Evolutionary conservation across 768 basidiomycete genomes (phyloP).

Genomic region (Xerocomellus amylosporus): DNA sequence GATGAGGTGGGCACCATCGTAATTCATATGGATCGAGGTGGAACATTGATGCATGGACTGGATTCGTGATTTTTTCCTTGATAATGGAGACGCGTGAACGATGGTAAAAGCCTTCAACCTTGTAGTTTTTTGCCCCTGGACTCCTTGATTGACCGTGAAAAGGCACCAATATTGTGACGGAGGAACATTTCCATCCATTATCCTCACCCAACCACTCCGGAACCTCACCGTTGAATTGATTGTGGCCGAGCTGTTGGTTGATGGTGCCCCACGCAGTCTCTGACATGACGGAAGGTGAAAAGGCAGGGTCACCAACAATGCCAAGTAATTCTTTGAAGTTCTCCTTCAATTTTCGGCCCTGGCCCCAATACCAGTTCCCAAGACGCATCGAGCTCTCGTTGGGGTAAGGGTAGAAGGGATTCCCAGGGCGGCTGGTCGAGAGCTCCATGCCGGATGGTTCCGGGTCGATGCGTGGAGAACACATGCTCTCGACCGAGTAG

Average conservation of each 20-base stretch:
- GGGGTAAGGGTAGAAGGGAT: not conserved
- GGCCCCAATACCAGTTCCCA: not conserved
- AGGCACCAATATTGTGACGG: not conserved
- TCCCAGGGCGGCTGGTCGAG: too few relatives aligned
- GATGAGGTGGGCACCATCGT: not conserved
- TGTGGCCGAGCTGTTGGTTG: not conserved
- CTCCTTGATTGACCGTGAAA: not conserved
- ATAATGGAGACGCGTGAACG: not conserved
- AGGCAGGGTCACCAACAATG: not conserved
- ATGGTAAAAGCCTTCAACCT: not conserved
- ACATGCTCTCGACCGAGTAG: too few relatives aligned
- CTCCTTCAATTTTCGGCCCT: not conserved
- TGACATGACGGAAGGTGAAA: not conserved
- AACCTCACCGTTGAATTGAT: not conserved
- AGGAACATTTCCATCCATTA: not conserved
- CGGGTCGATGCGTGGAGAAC: too few relatives aligned
- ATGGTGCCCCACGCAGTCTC: not conserved
- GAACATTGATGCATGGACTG: not conserved
- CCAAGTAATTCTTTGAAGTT: not conserved
- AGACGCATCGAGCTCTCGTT: not conserved
- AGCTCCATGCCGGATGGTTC: too few relatives aligned
- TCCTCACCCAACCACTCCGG: not conserved
- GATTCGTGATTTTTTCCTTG: not conserved
- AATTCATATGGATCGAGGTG: not conserved
- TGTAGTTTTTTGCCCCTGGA: not conserved